Evolutionary conservation across 768 basidiomycete species (phyloP).

Genomic region (Collybiopsis luxurians): DNA sequence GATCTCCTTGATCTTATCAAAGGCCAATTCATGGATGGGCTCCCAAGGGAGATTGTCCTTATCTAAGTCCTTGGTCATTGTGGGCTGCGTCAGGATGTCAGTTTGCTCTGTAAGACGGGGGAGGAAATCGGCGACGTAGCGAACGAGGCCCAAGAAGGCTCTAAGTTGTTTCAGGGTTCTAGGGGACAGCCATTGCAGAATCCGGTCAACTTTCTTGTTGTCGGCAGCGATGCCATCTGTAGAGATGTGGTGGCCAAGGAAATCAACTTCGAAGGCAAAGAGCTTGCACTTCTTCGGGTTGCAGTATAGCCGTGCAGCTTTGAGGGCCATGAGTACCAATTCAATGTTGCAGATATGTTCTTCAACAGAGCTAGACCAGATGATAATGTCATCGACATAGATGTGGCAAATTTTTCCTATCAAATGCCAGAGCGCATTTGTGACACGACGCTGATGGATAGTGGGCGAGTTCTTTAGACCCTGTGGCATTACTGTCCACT

Average conservation of each 20-base stretch:
- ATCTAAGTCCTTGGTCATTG: too few species aligned
- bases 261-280: conserved; percentile 11
- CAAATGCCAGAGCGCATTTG: conserved; percentile 22
- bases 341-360: conserved; percentile 27
- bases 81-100: too few species aligned
- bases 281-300: conserved; percentile 20
- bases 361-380: conserved; percentile 35
- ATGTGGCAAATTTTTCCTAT: conserved; percentile 42
- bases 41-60: too few species aligned
- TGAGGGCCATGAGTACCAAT: conserved; percentile 17
- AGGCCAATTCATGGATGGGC: too few species aligned
- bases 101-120: too few species aligned
- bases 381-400: conserved; percentile 45
- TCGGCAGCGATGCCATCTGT: conserved; percentile 16
- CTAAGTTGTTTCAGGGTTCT: too few species aligned
- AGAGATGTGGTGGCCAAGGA: conserved; percentile 28
- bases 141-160: too few species aligned
- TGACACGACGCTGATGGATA: conserved; percentile 32
- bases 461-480: conserved; percentile 32
- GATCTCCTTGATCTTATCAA: too few species aligned
- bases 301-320: conserved; percentile 17
- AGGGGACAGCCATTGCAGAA: too few species aligned
- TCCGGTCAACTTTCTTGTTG: too few species aligned
- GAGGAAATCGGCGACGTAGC: too few species aligned
- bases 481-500: conserved; percentile 42